Evolutionary conservation across 2,329 filamentous ascomycete species (phyloP).

Genomic region (Fusarium neocosmosporiellum): DNA sequence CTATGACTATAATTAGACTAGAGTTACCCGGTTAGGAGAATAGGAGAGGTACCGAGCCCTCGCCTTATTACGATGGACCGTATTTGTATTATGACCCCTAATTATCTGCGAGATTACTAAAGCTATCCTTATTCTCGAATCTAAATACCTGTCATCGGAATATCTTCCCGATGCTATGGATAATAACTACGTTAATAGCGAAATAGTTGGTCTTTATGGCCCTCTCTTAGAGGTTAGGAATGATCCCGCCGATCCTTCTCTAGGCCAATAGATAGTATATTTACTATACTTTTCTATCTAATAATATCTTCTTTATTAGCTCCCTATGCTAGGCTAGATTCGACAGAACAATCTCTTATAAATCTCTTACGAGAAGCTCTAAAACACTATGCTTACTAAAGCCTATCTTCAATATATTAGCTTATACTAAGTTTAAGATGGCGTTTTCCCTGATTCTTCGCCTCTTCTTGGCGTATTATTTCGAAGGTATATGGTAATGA

Average conservation of each 20-base stretch:
- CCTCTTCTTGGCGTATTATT: too few relatives aligned
- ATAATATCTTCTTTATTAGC: not conserved
- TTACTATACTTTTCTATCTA: conserved; percentile 9
- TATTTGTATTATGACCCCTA: conserved; percentile 39
- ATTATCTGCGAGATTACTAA: conserved; percentile 38
- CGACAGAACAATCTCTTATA: not conserved
- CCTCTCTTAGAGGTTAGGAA: not conserved
- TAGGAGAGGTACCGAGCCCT: conserved; percentile 38
- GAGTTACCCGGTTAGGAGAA: conserved; percentile 22
- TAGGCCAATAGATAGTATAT: not conserved
- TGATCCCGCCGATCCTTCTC: fast-evolving
- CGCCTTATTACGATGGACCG: conserved; percentile 45
- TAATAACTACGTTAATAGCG: not conserved
- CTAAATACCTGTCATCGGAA: fast-evolving
- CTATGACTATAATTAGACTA: conserved; percentile 48
- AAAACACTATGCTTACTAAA: not conserved
- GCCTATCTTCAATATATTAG: too few relatives aligned
- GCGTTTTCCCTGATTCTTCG: too few relatives aligned
- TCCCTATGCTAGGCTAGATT: not conserved
- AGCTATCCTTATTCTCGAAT: not conserved
- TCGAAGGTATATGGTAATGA: too few relatives aligned
- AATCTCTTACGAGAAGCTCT: not conserved
- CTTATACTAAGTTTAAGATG: too few relatives aligned
- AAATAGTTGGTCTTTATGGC: conserved; percentile 2
- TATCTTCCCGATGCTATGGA: conserved; percentile 1